Evolutionary conservation across 2,329 filamentous ascomycete species (phyloP), one percentile per base, ranked within the genome.

Genomic region (Nemania abortiva): DNA sequence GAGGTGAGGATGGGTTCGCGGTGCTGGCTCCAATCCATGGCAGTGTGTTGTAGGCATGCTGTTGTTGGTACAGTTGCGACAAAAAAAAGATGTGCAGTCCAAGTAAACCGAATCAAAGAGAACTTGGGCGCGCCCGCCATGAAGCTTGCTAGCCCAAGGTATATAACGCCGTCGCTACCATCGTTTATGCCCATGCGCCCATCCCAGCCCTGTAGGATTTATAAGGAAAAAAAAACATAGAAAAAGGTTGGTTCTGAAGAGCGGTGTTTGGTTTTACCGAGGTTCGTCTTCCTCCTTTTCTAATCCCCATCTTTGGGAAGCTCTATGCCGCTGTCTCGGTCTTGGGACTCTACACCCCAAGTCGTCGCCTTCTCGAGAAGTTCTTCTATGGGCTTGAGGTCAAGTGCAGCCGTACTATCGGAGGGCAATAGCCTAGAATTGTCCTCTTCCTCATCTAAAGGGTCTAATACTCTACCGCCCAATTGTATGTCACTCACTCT

Each of bases 401-500:
- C 69, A 49, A 72, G 57, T 39, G 72, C 72, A 47, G 65, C 73
- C 42, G 59, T 75, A 45, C 78, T 75, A n/a, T 77, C 74, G 13
- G 73, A 70, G 24, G 74, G 49, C 20, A 42, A 13, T 4, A 60
- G 18, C n/a, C 70, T 24, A 76, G 77, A 6, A 78, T 77, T 18
- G 80, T 77, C 78, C 7, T 77, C 78, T 22, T 79, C 79, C 11
- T 86, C 83, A 5, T 95, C 92, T 0, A 87, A 85, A 0, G 85
- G 83, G 10, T 87, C 85, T 3, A 98, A 84, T 1, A 97, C 92
- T 24, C 94, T 88, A 0, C 94, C 94, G 13, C 94, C 94, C 3
- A 98, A 83, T 74, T 92, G 88, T 39, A 97, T 86, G 76, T 98
- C 95, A 72, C 90, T 92, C 9, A 92, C 88, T 34, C 88, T 87